Evolutionary conservation across 2,329 filamentous ascomycete genomes (phyloP), one percentile per base, ranked within the genome.

Genomic region (Fusarium hostae): DNA sequence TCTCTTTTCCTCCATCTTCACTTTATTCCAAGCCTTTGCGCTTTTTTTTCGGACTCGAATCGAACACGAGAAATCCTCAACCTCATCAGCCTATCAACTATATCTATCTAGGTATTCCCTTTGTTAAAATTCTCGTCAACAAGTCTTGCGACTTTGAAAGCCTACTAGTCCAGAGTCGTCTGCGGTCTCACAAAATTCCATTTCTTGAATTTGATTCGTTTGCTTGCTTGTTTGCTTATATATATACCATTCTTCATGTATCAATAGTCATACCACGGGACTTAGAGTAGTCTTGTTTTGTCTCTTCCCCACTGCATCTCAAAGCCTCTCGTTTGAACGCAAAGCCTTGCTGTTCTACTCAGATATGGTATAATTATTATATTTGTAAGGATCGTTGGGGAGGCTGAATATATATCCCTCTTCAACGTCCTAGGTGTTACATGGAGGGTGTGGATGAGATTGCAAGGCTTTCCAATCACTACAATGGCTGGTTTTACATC

Each of bases 211-310:
- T 32, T 47, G 16, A 35, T 41, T 41, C 32, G 18, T 39, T 26
- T 52, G 22, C 41, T 56, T 56, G 44, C 59, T 47, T 48, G 45
- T 22, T 48, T 48, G 45, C 28, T 32, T 48, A 28, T 66, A 24
- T 47, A 55, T 76, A 74, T 75, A 74, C 71, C 68, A 72, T 75
- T 71, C 68, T 63, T 69, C 35, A 34, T 63, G 71, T 75, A 75
- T 59, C 68, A 66, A 72, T 74, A 74, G 40, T 68, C 63, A 59
- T 65, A 66, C 47, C 57, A 58, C 45, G 61, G 59, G 68, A 52
- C 56, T 28, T 52, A 35, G 11, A 28, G 32, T 22, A 57, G 60
- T 51, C 66, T 74, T 63, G 30, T 12, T 70, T 66, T 58, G 54
- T 56, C 30, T 63, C 37, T 39, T 28, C 44, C 20, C 47, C 32